Base-by-base conservation (phyloP, 108 stramenopile species). In the Cyclotella sp. region DNA sequence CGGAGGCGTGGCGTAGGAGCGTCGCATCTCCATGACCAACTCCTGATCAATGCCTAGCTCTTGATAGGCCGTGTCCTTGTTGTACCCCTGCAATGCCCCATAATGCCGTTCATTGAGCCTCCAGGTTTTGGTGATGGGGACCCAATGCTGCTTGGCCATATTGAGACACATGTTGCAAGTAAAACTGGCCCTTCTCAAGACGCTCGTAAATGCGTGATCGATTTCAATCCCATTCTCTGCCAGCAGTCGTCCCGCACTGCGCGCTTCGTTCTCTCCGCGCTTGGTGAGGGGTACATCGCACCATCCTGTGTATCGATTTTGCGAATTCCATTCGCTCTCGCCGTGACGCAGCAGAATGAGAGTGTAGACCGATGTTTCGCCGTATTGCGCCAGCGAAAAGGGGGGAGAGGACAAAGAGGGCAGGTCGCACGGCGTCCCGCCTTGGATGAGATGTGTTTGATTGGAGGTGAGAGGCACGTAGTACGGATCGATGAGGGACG, bases 101-200 rank as follows among this genome's bases (percentile, higher is more conserved):
- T 96, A 96, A 65, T 93, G 93, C 22, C 95, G 87, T 78, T 96
- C 95, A 73, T 96, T 96, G 34, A 96, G 70, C 27, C 90, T 78
- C 93, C 93, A 96, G 11, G 90, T 85, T 61, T 93, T 92, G 2
- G 89, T 90, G 12, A 93, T 88, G 18, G 89, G 89, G 0, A 95
- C 92, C 90, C 91, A 93, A 73, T 93, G 92, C 83, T 95, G 95
- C 47, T 73, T 62, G 9, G 92, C 87, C 68, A 76, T 86, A 75
- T 92, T 91, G 46, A 95, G 74, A 26, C 84, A 85, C 91, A 93
- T 93, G 58, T 94, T 92, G 29, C 88, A 73, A 1, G 90, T 88
- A 34, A 88, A 89, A 53, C 84, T 86, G 6, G 95, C 95, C 29
- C 95, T 68, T 52, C 81, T 86, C 49, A 96, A 71, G 4, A 94